Base-by-base conservation (phyloP, 108 stramenopile genomes). In the Mediolabrus comicus region DNA sequence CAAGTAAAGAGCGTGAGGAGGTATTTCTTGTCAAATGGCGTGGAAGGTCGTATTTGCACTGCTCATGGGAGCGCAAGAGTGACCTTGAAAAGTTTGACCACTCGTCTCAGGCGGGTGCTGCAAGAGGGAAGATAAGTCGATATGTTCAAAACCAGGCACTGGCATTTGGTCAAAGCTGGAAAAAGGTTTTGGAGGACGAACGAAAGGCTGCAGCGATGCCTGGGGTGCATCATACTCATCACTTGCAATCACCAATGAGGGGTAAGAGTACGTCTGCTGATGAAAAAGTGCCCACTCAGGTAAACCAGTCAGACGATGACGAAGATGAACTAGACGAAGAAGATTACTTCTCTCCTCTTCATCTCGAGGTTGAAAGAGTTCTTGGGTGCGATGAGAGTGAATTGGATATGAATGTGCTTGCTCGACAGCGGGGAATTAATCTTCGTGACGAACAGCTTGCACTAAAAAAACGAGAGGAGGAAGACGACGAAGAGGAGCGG, bases 1-100 rank as follows among this genome's bases (percentile, higher is more conserved):
- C 58, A 25, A 39, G 46, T 32, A 62, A 14, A n/a, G 78, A 84
- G 39, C 79, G 76, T 5, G 90, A 94, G 69, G 94, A 95, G 62
- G 85, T 92, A 1, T 77, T 87, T 29, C 73, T 95, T 19, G 79
- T 95, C 49, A 95, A 95, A 54, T 95, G 94, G 94, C 77, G 90
- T 51, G 94, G 90, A 24, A 66, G 89, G 51, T 90, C 89, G 0
- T 84, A 92, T 53, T 51, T 89, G 62, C 94, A 95, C 61, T 88
- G 82, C 39, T 84, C 83, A 2, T 95, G 94, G 94, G 94, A 95
- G 67, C 86, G 85, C 31, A 72, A 83, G 35, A 62, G 67, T 13
- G 93, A 92, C 41, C 70, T 92, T 53, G 77, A 83, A 63, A 86
- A 82, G 24, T 85, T 74, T 56, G 87, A 91, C 62, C 84, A 83